These are phyloP conservation scores for Tagetes erecta DNA, from an alignment of 129 eudicot species.

Conservation along the genomic window DNA sequence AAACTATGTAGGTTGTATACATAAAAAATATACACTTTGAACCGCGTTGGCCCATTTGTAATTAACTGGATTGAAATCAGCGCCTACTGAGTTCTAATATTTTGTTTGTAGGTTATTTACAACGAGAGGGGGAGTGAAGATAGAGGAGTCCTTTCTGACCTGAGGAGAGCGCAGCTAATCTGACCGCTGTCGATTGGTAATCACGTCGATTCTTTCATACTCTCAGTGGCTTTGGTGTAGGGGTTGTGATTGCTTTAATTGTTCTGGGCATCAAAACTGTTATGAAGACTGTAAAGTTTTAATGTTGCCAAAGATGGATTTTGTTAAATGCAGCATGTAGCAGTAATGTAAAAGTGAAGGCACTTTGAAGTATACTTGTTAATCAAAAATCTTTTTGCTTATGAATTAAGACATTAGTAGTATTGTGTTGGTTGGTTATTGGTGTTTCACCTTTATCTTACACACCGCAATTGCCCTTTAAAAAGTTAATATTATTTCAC, in stretches of 20 bases:
- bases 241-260: constrained; percentile 23
- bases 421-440: not conserved
- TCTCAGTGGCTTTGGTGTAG: constrained; percentile 8
- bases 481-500: too few species aligned
- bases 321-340: constrained; percentile 23
- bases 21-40: not conserved
- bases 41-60: not conserved
- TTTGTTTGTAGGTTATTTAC: constrained; percentile 64
- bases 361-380: constrained; percentile 15
- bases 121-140: constrained; percentile 62
- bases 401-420: not conserved
- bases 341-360: constrained; percentile 30
- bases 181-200: constrained; percentile 18
- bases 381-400: not conserved
- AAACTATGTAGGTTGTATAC: not conserved
- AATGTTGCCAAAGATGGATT: constrained; percentile 18
- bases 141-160: constrained; percentile 75
- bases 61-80: not conserved
- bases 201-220: constrained; percentile 1
- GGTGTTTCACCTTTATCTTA: not conserved
- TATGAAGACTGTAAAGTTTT: not conserved
- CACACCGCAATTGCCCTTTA: not conserved
- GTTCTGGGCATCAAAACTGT: constrained; percentile 3
- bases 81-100: not conserved
- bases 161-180: constrained; percentile 60